Base-by-base conservation (phyloP, 139 green algal species). In the Closterium sp. region DNA sequence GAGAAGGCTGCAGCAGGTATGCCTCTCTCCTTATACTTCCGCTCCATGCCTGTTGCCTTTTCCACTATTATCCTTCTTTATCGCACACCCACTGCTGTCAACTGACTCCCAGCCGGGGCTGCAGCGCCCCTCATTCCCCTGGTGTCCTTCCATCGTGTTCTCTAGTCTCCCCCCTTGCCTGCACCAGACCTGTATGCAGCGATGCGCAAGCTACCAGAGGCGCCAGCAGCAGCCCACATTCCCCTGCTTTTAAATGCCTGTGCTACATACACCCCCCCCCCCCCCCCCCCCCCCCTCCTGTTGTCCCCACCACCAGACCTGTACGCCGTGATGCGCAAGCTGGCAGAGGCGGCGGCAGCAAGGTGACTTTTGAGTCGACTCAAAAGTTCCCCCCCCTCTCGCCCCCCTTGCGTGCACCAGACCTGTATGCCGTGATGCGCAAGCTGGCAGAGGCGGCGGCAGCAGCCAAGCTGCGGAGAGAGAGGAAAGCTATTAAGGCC, bases 1-100 rank as follows among this genome's bases (percentile, higher is more conserved):
- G 96, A 98, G 88, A 89, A 93, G 43, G 97, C 95, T 5, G 96
- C 97, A 8, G 96, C 96, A 92, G 88, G 88, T 91, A n/a, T 19
- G 35, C 4, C 25, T 33, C 21, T 33, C 33, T 84, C 7, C 81
- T 81, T 89, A 30, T 33, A 5, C 8, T 89, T 12, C 4, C 19
- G 38, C 38, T 66, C 4, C 38, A 8, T n/a, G n/a, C n/a, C 66
- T 84, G 66, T 84, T 19, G 66, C 66, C 23, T 84, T n/a, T n/a
- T n/a, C n/a, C n/a, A n/a, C n/a, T n/a, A n/a, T n/a, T n/a, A n/a
- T n/a, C 64, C 19, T 83, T 19, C 64, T 83, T 19, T 12, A 12
- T 28, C 64, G 12, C 64, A 83, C 64, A 19, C 64, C 64, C 64
- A 12, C 64, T 19, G 12, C 19, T 83, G 12, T 83, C 64, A 12